phyloP scores from a whole-genome alignment of 2,329 filamentous ascomycete genomes.

The Microascus cirrosus region DNA sequence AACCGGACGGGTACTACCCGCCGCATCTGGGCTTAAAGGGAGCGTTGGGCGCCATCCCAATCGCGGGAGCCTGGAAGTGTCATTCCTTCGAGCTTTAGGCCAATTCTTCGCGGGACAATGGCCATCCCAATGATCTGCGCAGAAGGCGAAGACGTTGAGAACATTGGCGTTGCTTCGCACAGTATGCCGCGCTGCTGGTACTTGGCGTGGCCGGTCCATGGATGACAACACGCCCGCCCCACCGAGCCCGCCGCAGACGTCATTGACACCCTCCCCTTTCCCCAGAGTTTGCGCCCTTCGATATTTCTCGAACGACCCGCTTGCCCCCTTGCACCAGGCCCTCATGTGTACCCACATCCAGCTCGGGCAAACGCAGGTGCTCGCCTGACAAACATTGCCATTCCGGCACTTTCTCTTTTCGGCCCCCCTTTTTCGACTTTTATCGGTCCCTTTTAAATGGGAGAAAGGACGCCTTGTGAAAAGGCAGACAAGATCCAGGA shows the following conservation, averaged over 20 bases:
- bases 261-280: not conserved
- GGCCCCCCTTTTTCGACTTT: not conserved
- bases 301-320: not conserved
- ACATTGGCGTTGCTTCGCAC: not conserved
- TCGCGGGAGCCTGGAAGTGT: too few species aligned
- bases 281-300: too few species aligned
- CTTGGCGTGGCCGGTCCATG: not conserved
- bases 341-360: not conserved
- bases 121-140: too few species aligned
- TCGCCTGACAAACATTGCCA: not conserved
- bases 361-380: not conserved
- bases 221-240: not conserved
- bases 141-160: too few species aligned
- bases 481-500: not conserved
- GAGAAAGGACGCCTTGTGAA: not conserved
- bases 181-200: not conserved
- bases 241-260: not conserved
- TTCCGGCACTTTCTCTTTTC: not conserved
- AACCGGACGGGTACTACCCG: not conserved
- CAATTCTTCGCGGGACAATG: too few species aligned
- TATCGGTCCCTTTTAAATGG: not conserved
- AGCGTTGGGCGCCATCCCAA: not conserved
- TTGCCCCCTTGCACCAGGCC: not conserved
- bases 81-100: too few species aligned
- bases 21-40: not conserved